Base-by-base conservation (phyloP, 257 asterid genomes). In the Anisodus acutangulus region DNA sequence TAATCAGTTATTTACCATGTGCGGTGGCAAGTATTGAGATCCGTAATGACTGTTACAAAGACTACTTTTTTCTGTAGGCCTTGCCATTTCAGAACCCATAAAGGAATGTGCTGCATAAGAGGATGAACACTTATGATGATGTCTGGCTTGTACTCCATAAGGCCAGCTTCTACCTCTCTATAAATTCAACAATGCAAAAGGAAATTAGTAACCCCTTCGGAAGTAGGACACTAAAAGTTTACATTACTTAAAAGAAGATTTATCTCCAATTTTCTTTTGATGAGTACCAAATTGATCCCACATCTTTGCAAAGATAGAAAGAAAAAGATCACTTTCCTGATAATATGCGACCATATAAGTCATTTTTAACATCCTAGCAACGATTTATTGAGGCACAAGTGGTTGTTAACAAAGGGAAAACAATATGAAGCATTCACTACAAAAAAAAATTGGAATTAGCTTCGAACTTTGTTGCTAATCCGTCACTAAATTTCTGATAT, bases 71-170 rank as follows among this genome's bases (percentile, higher is more conserved):
- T 94, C 84, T 93, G 97, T 10, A 96, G 91, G 51, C 97, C 93
- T 89, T 96, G 98, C 99, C 99, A 96, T 92, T 93, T 96, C 35
- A 94, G 95, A 88, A 96, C 99, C 98, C 97, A 94, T 78, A 96
- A 79, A 15, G 99, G 99, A 71, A 96, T 93, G 84, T 94, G 99
- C 86, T 96, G 99, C 99, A 96, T 96, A n/a, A 96, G 95, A 6
- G 99, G 99, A 89, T 96, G 99, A 55, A 96, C 99, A 19, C 99
- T 96, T 12, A 94, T 94, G 88, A 96, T 96, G 81, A 96, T 92
- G 84, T 94, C 98, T 67, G 99, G 99, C 88, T 92, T 96, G 95
- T 89, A 96, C 90, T 96, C 97, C 99, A 96, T 96, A 53, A 96
- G 88, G 51, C 99, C 99, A 39, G 98, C 99, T 87, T 96, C 99